Percentiles rank a stretch among this genome's conserved stretches.
Evolutionary conservation across 805 yeast species (phyloP).

Genomic region (Lipomyces anomalus): DNA sequence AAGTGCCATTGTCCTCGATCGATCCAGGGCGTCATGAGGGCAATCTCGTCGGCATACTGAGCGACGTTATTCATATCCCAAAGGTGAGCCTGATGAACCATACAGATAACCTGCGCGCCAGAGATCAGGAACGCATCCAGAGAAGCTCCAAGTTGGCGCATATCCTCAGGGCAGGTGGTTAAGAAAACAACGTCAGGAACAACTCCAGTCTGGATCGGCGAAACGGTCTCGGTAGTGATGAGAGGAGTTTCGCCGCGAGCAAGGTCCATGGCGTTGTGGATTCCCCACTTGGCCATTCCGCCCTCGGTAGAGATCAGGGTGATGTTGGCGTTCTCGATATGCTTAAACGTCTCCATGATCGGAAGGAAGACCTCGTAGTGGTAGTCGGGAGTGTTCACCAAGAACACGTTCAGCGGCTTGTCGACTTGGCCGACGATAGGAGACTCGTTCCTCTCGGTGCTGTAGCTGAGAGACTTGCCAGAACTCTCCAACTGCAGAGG

Average conservation of each 20-base stretch:
- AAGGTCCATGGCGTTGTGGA: slow-evolving; percentile 15
- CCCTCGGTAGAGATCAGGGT: slow-evolving; percentile 13
- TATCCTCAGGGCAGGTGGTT: slow-evolving; percentile 21
- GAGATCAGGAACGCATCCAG: slow-evolving; percentile 3
- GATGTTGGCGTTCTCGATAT: slow-evolving; percentile 1
- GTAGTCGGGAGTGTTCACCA: slow-evolving; percentile 11
- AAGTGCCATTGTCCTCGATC: slow-evolving; percentile 14
- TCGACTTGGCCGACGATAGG: neutral
- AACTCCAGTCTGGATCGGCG: neutral
- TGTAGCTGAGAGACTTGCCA: neutral
- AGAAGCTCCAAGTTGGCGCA: slow-evolving; percentile 10
- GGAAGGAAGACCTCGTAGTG: slow-evolving; percentile 13
- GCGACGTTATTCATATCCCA: slow-evolving; percentile 7
- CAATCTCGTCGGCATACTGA: slow-evolving; percentile 6
- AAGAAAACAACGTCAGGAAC: slow-evolving; percentile 15
- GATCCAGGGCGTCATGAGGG: slow-evolving; percentile 16
- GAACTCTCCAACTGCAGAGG: neutral
- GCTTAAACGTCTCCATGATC: slow-evolving; percentile 3
- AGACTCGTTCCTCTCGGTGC: neutral
- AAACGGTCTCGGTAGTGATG: neutral
- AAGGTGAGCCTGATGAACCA: slow-evolving; percentile 14
- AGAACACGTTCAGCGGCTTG: slow-evolving; percentile 5
- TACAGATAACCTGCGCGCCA: slow-evolving; percentile 18
- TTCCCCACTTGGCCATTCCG: slow-evolving; percentile 19
- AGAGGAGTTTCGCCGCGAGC: slow-evolving; percentile 2